Base-by-base conservation (phyloP, 208 protist species). In the Wallacemonas collosoma region DNA sequence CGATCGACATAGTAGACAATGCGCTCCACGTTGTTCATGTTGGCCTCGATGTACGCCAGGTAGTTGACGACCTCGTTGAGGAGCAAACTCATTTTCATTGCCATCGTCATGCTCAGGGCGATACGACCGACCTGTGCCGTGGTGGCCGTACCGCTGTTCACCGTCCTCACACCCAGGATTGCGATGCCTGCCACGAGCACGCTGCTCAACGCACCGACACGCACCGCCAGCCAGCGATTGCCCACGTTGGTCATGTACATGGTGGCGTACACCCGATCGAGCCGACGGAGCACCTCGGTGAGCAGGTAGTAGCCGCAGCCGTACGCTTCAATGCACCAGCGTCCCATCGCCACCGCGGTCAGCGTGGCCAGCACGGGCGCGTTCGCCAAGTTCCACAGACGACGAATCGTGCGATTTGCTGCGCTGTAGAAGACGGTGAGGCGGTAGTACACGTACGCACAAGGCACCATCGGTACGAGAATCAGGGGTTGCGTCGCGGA, bases 321-420 rank as follows among this genome's bases (percentile, higher is more conserved):
- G 68, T 89, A 98, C 4, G 95, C 82, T 38, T 73, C 66, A 64
- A 99, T 98, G 2, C 93, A 96, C 11, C 66, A 55, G 2, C 96
- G 64, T 43, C 97, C 96, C n/a, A 73, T 78, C 7, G 99, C 60
- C 26, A 97, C 96, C 65, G 98, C 96, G 43, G 73, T 75, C 55
- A 99, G 95, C 54, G 97, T 63, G 5, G 93, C 80, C 70, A 98
- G 95, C 38, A 99, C 77, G 35, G 98, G 98, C 6, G 93, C 97
- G 72, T 94, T 86, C 9, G 85, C 80, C 5, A 98, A 80, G 65
- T 86, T 89, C 26, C 90, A 85, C 2, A 98, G 82, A 47, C 98
- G 80, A 50, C 95, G 88, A 5, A 98, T 62, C 74, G 98, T 97
- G 39, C 97, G 83, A 36, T 81, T 83, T 0, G 85, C 79, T 12